These are phyloP conservation scores for Salix koriyanagi DNA, from an alignment of 345 rosid species.

Conservation along the genomic window DNA sequence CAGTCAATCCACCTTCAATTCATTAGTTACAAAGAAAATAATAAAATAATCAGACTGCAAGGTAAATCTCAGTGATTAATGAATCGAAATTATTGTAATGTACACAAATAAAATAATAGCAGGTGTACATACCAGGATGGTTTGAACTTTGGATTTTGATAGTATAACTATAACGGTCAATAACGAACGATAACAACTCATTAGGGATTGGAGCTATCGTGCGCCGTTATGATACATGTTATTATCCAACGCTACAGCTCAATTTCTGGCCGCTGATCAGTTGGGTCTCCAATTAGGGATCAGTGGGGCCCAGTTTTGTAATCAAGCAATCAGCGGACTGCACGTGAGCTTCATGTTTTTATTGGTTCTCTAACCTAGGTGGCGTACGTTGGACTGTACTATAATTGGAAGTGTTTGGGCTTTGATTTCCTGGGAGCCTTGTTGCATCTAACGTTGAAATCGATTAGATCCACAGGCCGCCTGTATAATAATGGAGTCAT, in stretches of 20 bases:
- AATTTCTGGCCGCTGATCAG: conserved; percentile 19
- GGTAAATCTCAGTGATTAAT: not conserved
- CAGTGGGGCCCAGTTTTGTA: not conserved
- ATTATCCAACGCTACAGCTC: conserved; percentile 15
- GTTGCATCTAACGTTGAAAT: not conserved
- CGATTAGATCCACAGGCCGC: not conserved
- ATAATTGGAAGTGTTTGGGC: not conserved
- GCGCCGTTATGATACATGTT: conserved; percentile 14
- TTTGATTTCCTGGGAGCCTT: not conserved
- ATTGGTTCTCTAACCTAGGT: not conserved
- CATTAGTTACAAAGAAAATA: not conserved
- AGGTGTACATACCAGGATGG: not conserved
- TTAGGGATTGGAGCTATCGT: conserved; percentile 23
- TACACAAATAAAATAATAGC: not conserved
- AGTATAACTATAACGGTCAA: conserved; percentile 18
- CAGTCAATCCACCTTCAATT: not conserved
- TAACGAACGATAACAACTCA: conserved; percentile 27
- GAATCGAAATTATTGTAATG: not conserved
- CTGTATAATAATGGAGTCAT: not conserved
- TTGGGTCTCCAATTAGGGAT: not conserved
- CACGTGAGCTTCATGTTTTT: not conserved
- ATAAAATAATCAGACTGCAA: not conserved
- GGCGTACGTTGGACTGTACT: not conserved
- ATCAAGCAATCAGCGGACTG: not conserved
- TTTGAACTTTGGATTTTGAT: not conserved